Base-by-base conservation (phyloP, 192 early-diverging fungal genomes). In the Helicostylum pulchrum region DNA sequence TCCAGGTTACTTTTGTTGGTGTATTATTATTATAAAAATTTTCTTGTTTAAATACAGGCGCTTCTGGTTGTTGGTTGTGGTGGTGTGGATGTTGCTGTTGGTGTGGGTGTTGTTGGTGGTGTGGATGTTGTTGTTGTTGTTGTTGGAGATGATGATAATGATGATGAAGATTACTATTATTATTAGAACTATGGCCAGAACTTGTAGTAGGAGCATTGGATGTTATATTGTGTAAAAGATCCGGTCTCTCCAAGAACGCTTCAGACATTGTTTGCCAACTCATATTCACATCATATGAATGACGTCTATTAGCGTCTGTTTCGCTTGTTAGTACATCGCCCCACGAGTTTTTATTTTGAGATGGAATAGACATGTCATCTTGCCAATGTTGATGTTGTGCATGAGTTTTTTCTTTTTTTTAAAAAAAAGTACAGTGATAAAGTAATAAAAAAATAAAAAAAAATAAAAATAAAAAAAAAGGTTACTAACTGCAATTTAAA, bases 261-360 rank as follows among this genome's bases (percentile, higher is more conserved):
- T 62, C 50, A 0, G 68, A 53, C 68, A 70, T 63, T 12, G 68
- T 51, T 3, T 62, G 39, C 68, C 67, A 75, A 15, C 62, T 56
- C 56, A 69, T 65, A 39, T 39, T 66, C 6, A 64, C 63, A 57
- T 75, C 74, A 34, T 67, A 75, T 12, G 74, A 75, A 39, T 75
- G 68, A 44, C 74, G 46, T 26, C 74, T 64, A n/a, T 57, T 51
- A 0, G 43, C 36, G 30, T 63, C 68, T 11, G 59, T 21, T 31
- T 71, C 69, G 20, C 23, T 55, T 42, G 53, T 62, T 8, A 61
- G 48, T n/a, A 46, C 62, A 47, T 71, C 69, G 44, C 30, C 59
- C 53, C 53, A 58, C 4, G n/a, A n/a, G n/a, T 56, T 55, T 5
- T 56, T 58, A 20, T n/a, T 62, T 47, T 63, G 51, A 11, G 53